Conservation (phyloP, 1,139 yeast genomes). For the Wickerhamomyces sp. region DNA sequence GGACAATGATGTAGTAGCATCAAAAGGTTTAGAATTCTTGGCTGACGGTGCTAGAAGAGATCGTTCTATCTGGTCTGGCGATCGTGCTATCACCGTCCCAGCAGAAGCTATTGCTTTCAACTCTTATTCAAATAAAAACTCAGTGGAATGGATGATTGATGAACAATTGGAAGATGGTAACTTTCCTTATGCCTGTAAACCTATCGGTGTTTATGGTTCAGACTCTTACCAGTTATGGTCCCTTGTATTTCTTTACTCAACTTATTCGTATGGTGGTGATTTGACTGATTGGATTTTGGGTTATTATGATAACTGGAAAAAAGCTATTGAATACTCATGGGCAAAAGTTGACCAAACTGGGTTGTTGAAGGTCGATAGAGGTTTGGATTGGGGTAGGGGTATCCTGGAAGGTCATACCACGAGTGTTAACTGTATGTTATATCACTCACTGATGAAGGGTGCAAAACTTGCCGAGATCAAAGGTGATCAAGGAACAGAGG, state of each 20-base stretch:
- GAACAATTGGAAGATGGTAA: background rate
- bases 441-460: too few species aligned
- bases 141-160: background rate
- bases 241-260: background rate
- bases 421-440: background rate
- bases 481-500: too few species aligned
- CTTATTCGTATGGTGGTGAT: background rate
- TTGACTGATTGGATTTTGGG: background rate
- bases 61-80: background rate
- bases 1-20: background rate
- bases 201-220: background rate
- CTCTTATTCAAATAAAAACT: background rate
- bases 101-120: background rate
- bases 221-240: background rate
- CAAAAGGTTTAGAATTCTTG: background rate
- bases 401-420: background rate
- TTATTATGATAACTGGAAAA: background rate
- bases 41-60: slow-evolving; percentile 1
- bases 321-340: background rate
- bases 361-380: background rate
- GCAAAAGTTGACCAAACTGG: background rate
- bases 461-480: too few species aligned
- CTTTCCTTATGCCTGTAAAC: background rate
- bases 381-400: background rate
- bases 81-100: background rate